Base-by-base conservation (phyloP, 2,329 filamentous ascomycete species). In the Aspergillus brasiliensis region DNA sequence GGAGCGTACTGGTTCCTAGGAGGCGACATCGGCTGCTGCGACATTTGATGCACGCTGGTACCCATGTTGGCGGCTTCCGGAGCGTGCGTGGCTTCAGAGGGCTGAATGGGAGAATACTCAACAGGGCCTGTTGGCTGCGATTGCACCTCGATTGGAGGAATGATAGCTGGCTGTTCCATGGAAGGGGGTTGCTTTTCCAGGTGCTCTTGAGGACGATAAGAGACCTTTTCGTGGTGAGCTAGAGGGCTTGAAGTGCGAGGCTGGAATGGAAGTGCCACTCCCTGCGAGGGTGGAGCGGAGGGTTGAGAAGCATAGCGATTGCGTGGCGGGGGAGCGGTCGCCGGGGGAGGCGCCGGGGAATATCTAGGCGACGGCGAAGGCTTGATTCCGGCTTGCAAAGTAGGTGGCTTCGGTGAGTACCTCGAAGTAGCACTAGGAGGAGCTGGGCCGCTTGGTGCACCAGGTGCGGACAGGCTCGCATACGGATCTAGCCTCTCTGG, bases 221-320 rank as follows among this genome's bases (percentile, higher is more conserved):
- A 73, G 31, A 66, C 64, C 57, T 75, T 77, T 51, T 77, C 75
- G 56, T 80, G 83, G 52, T 83, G 82, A 31, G 86, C 86, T 15
- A 88, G 77, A 15, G 86, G 86, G 71, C 86, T 88, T n/a, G 86
- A 88, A 6, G 85, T 88, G 58, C 86, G 80, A 17, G 86, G 86
- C 44, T 86, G 83, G 71, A 87, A 88, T 3, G 83, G 79, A 61
- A 86, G 78, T 13, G 75, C 67, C 31, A 62, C 62, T 10, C 62
- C 61, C 38, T 70, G 68, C 3, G 70, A 64, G 51, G 70, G 68
- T 21, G 69, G 65, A 51, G 61, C 64, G 31, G 72, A 57, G 15
- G 72, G 76, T 62, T 72, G 79, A 21, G 78, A 78, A 31, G 69
- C 73, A 66, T 81, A 80, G 57, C 76, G 77, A 58, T 68, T 74